Evolutionary conservation across 2,329 filamentous ascomycete genomes (phyloP), one percentile per base, ranked within the genome.

Genomic region (Juglanconis juglandina): DNA sequence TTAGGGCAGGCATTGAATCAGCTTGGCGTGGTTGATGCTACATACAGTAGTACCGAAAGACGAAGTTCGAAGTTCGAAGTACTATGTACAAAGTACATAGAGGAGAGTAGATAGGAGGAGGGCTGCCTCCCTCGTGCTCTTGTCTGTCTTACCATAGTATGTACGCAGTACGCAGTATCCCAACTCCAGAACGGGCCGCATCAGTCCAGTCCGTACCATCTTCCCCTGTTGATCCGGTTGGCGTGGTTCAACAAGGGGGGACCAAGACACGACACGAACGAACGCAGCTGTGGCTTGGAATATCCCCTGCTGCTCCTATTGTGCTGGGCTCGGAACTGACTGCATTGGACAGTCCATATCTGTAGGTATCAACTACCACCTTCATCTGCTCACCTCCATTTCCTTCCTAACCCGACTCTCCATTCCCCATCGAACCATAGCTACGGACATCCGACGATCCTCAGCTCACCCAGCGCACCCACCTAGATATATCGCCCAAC

Each of bases 161-260:
- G 24, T 24, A 24, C 24, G 24, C 24, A 13, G 37, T 39, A 39
- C 37, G 10, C 10, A 42, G 10, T 4, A n/a, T 6, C 44, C 44
- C 48, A 34, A 17, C 10, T 8, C 11, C 11, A 42, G 47, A 50
- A 13, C 13, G 47, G 47, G 8, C 5, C 41, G 13, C 24, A 50
- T 34, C 30, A 50, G 9, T 5, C 47, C 9, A 33, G 17, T 5
- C 13, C 7, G 48, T 34, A 50, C 13, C 30, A 49, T 24, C 44
- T 39, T 8, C 54, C 51, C 55, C 55, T 57, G 55, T 50, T 46
- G 55, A 57, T 57, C 55, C 32, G 54, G 46, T 50, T 30, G 44
- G 54, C 9, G 34, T 34, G n/a, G 39, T n/a, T 37, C 34, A 50
- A 37, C 53, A 24, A 49, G 46, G 46, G 46, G 9, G 17, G 17